These are phyloP conservation scores for Nidularia sp. DNA, from an alignment of 768 basidiomycete genomes.

Conservation along the genomic window DNA sequence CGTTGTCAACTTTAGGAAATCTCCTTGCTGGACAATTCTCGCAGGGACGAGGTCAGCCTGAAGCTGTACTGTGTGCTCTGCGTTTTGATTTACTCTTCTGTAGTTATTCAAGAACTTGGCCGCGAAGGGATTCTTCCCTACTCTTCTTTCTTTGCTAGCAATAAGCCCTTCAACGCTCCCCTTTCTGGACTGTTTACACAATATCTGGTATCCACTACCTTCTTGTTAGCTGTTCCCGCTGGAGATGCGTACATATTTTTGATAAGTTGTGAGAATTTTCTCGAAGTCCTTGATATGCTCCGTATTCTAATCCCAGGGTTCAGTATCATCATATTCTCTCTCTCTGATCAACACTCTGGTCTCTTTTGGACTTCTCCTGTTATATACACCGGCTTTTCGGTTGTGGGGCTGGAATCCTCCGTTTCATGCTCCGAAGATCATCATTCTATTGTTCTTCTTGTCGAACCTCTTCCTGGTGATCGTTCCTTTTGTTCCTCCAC, in stretches of 20 bases:
- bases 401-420: slow-evolving; percentile 60
- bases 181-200: slow-evolving; percentile 59
- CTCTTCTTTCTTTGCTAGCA: slow-evolving; percentile 65
- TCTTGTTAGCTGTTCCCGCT: slow-evolving; percentile 55
- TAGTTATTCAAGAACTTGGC: slow-evolving; percentile 72
- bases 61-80: too few species aligned
- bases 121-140: slow-evolving; percentile 67
- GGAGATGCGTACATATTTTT: slow-evolving; percentile 76
- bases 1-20: slow-evolving; percentile 63
- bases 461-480: slow-evolving; percentile 64
- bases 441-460: slow-evolving; percentile 52
- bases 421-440: slow-evolving; percentile 47
- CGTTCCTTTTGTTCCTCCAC: slow-evolving; percentile 63
- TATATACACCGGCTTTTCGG: slow-evolving; percentile 43
- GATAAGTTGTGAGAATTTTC: slow-evolving; percentile 46
- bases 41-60: slow-evolving; percentile 54
- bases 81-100: not conserved
- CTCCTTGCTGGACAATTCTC: slow-evolving; percentile 60
- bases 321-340: slow-evolving; percentile 57
- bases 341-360: slow-evolving; percentile 57
- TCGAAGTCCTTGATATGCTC: not conserved
- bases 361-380: slow-evolving; percentile 57
- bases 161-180: slow-evolving; percentile 67
- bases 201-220: slow-evolving; percentile 52
- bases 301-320: not conserved